Evolutionary conservation across 768 basidiomycete species (phyloP), one percentile per base, ranked within the genome.

Genomic region (Lactifluus pinguis): DNA sequence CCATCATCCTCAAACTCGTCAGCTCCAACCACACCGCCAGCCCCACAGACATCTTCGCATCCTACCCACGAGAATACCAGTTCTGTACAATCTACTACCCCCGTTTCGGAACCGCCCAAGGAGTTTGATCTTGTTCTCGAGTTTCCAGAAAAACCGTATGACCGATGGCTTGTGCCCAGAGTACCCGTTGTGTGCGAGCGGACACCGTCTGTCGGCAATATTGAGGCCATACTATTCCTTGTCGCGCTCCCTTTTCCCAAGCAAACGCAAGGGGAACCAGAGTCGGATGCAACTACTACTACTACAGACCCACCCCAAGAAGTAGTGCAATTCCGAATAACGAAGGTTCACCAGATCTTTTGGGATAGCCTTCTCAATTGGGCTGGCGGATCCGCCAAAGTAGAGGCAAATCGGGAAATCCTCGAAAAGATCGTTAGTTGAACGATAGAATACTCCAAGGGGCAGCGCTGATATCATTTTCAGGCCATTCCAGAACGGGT

Each of bases 41-140:
- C 25, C 19, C 11, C 39, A 45, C 44, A 32, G 36, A n/a, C 57
- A 8, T 25, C 48, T 50, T 21, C 62, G 14, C 17, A 55, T 25
- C 29, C 64, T 8, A 45, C 36, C 32, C 38, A 38, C 2, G 52
- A 53, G 11, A 25, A 44, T 15, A 21, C 58, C 21, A 25, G 32
- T n/a, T 34, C 63, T 14, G 38, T 41, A 11, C 56, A 41, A 14
- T 45, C 65, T 41, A 11, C 47, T 36, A 42, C 49, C 25, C 57
- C 59, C 4, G 36, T 25, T 25, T 52, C 63, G n/a, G 47, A 63
- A 32, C 68, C 79, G 17, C 68, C 77, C 38, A 84, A 79, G 67
- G 80, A 81, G n/a, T 87, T 84, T 66, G 89, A 91, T 68, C 68
- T 92, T 1, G 81, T 90, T 25, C 68, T 92, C 54, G 86, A 88